Evolutionary conservation across 176 grass and related monocot genomes (phyloP).

Genomic region (Hordeum marinum): DNA sequence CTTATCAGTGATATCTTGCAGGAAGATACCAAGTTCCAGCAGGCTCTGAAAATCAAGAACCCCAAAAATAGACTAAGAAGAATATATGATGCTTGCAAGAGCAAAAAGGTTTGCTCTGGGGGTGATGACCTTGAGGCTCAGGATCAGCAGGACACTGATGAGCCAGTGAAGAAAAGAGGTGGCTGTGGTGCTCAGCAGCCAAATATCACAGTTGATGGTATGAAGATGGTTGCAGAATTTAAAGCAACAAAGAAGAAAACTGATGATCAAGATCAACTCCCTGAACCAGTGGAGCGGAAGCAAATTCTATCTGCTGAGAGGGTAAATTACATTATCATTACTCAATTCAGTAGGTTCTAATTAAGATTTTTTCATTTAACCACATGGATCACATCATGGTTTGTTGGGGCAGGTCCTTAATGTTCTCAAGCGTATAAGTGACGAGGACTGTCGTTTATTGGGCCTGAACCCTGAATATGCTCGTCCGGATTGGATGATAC

Average conservation of each 20-base stretch:
- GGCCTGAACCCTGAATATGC: conserved; percentile 87
- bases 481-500: conserved; percentile 99
- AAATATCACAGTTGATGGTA: conserved; percentile 96
- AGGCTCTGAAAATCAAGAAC: conserved; percentile 89
- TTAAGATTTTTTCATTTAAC: conserved; percentile 3
- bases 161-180: conserved; percentile 78
- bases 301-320: conserved; percentile 91
- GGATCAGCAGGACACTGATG: conserved; percentile 71
- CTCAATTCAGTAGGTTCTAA: not conserved
- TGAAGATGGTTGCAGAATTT: conserved; percentile 99
- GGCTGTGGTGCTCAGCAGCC: conserved; percentile 98
- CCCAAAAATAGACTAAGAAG: conserved; percentile 88
- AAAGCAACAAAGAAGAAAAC: conserved; percentile 87
- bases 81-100: conserved; percentile 98
- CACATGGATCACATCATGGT: conserved; percentile 2
- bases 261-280: conserved; percentile 93
- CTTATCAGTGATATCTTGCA: conserved; percentile 32
- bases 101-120: conserved; percentile 82
- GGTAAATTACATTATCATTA: conserved; percentile 40
- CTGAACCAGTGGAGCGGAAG: conserved; percentile 85
- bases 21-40: conserved; percentile 90
- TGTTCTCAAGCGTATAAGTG: conserved; percentile 94
- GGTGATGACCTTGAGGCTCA: conserved; percentile 88
- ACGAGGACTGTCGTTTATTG: conserved; percentile 85
- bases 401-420: conserved; percentile 68